Base-by-base conservation (phyloP, 2,329 filamentous ascomycete genomes). In the Sporothrix mexicana region DNA sequence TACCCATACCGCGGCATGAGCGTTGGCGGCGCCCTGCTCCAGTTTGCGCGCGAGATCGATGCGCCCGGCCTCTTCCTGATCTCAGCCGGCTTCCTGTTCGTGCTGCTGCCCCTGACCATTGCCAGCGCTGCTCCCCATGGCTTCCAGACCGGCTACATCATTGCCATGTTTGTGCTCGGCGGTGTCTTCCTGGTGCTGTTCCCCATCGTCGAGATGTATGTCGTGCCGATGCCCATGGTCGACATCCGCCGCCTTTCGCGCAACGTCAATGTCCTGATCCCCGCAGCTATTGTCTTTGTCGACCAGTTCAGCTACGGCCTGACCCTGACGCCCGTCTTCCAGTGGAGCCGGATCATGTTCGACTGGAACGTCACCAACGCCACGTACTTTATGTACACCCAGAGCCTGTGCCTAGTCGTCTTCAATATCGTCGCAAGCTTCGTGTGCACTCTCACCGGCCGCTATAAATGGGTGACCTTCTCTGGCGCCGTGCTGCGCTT, bases 381-480 rank as follows among this genome's bases (percentile, higher is more conserved):
- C 5, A 84, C 84, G 0, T 86, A 59, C 61, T 45, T 64, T 20
- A 43, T 84, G 73, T 81, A 83, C 79, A 76, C 75, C 45, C 79
- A 79, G 70, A 77, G 76, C 17, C 12, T 49, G 41, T 67, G 41
- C 20, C 20, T 30, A 8, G 41, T 45, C 36, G 61, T 64, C 30
- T 43, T 64, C 41, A 45, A 45, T 3, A 82, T 85, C 45, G 51
- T 80, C 0, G 77, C 80, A 9, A 84, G 84, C 0, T 74, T 80
- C 12, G 75, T 84, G 55, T 86, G 86, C 80, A 80, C 81, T 59
- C 17, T 51, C n/a, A 66, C 61, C 36, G 78, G 82, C 47, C 80
- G 80, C 1, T 87, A 85, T 79, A 87, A 87, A 73, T 85, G 82
- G 81, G 78, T 87, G 2, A 77, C 81, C 8, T 77, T 86, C 30